Conservation (phyloP, 2,329 filamentous ascomycete species). For the Colletotrichum abscissum region DNA sequence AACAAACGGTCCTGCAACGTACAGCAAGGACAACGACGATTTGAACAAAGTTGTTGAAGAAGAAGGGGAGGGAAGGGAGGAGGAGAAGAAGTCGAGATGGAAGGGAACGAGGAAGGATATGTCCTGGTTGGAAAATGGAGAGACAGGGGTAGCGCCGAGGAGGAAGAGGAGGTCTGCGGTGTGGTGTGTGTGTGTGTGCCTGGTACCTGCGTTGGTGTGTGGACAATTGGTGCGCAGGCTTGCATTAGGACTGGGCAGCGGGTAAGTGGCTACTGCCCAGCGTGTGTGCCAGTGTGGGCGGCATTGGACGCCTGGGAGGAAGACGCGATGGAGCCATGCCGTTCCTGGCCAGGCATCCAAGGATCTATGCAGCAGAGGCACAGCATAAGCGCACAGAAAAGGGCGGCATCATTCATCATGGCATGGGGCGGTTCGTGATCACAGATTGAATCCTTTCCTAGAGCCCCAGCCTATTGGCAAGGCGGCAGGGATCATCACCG, state of each 20-base stretch:
- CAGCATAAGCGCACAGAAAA: not conserved
- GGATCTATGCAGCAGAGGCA: slow-evolving; percentile 1
- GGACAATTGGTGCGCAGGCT: slow-evolving; percentile 4
- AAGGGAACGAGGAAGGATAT: slow-evolving; percentile 34
- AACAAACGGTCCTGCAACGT: slow-evolving; percentile 42
- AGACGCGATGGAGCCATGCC: slow-evolving; percentile 31
- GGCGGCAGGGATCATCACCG: not conserved
- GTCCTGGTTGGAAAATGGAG: slow-evolving; percentile 32
- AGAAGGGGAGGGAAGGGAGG: slow-evolving; percentile 39
- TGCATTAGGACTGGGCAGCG: slow-evolving; percentile 18
- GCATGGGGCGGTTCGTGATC: slow-evolving; percentile 2
- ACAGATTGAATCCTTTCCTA: not conserved
- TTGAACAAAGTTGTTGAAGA: slow-evolving; percentile 40
- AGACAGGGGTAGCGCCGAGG: slow-evolving; percentile 5
- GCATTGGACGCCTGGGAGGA: slow-evolving; percentile 18
- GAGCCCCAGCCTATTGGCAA: not conserved
- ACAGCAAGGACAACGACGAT: slow-evolving; percentile 48
- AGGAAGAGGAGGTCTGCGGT: slow-evolving; percentile 13
- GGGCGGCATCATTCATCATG: not conserved
- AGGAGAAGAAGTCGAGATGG: slow-evolving; percentile 28
- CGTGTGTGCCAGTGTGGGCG: not conserved
- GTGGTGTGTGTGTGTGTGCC: not conserved
- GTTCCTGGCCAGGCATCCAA: slow-evolving; percentile 11
- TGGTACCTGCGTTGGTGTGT: not conserved
- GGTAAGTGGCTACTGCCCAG: slow-evolving; percentile 1